Evolutionary conservation across 1,139 yeast genomes (phyloP), one percentile per base, ranked within the genome.

Genomic region (Sugiyamaella pinicola): DNA sequence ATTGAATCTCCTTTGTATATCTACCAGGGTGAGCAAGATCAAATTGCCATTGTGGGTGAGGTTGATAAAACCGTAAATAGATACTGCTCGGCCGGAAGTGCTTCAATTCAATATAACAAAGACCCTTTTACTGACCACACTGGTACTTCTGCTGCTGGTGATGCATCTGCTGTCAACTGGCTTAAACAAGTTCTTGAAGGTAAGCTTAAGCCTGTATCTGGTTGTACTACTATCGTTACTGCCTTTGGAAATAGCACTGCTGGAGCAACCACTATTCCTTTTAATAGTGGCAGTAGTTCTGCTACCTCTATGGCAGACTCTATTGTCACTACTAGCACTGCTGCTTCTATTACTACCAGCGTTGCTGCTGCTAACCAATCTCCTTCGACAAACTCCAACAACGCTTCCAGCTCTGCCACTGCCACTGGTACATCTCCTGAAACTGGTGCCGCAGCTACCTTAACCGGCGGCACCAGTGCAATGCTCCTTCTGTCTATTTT

Each of bases 1-100:
- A 70, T 70, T 41, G 35, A 52, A 47, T 47, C 55, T 49, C 61
- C 71, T 48, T 18, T 63, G 51, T 58, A 54, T 46, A 55, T 65
- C n/a, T 66, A 66, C 56, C 67, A 67, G 40, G 70, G 69, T 15
- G 46, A 58, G 28, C 42, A 49, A 13, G 72, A 69, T 53, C 62
- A 60, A 34, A 57, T 64, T 10, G 64, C 61, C 13, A 59, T 62
- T 19, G 52, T 58, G 17, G 55, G 44, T 3, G 56, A 53, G 15
- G 67, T 66, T 28, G 64, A 60, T 22, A 40, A 43, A 7, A 39
- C 59, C 3, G 54, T 61, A 33, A 47, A 56, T 46, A 26, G 35
- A 33, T 68, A 66, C 60, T 68, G 72, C 55, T 19, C 53, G 24
- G 53, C 52, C 4, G 69, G 70, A 21, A 58, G 63, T 35, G 54